Percentiles rank a stretch among this genome's conserved stretches.
These are phyloP conservation scores for Pseudogymnoascus sp. DNA, from an alignment of 2,329 filamentous ascomycete species.

Conservation along the genomic window DNA sequence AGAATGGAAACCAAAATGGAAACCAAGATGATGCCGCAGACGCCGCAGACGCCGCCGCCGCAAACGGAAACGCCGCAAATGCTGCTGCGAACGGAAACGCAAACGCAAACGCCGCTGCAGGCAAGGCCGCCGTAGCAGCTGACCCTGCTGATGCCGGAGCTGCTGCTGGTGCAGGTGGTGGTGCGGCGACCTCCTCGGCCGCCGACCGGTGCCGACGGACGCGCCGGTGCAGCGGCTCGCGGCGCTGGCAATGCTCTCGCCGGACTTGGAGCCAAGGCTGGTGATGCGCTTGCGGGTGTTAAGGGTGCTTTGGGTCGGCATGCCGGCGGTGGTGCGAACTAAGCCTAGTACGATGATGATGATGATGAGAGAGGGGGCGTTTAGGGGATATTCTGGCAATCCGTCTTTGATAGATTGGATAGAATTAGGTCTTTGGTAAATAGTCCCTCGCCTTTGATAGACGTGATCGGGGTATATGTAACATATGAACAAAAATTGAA, in stretches of 20 bases:
- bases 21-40: no score
- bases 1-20: not conserved
- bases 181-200: not conserved
- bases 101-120: not conserved
- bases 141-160: not conserved
- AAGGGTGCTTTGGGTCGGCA: not conserved
- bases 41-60: constrained; percentile 11
- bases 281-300: not conserved
- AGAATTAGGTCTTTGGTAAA: not conserved
- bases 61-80: constrained; percentile 17
- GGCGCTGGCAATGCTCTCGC: not conserved
- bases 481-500: not conserved
- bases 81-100: not conserved
- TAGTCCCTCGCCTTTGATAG: constrained; percentile 4
- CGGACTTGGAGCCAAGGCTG: not conserved
- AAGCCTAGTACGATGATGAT: not conserved
- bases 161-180: not conserved
- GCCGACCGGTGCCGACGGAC: not conserved
- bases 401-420: constrained; percentile 1
- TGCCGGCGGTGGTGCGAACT: not conserved
- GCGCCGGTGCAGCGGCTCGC: not conserved
- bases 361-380: not conserved
- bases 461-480: not conserved
- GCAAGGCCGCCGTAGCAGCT: not conserved
- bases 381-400: not conserved